These are phyloP conservation scores for Coniferiporia sulphurascens DNA, from an alignment of 1,284 basidiomycete species.

Conservation along the genomic window DNA sequence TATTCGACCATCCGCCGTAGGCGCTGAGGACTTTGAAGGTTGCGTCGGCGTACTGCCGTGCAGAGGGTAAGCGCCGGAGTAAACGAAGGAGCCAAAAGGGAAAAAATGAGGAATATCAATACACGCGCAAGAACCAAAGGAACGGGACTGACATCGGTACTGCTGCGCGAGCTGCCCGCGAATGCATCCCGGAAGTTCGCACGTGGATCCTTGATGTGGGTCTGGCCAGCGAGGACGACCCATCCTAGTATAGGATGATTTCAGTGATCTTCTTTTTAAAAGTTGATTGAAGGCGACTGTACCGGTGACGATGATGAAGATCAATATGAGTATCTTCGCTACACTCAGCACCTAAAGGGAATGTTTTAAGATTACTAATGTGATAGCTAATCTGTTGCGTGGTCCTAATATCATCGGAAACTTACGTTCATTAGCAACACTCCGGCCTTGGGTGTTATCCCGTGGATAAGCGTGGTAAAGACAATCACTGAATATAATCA, in stretches of 20 bases:
- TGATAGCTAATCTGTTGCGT: too few relatives aligned
- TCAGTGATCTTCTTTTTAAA: not conserved
- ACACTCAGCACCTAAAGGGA: slow-evolving; percentile 31
- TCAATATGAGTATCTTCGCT: slow-evolving; percentile 39
- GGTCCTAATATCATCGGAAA: not conserved
- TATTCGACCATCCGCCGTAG: slow-evolving; percentile 51
- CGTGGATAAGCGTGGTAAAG: slow-evolving; percentile 42
- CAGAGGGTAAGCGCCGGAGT: too few relatives aligned
- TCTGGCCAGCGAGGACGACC: slow-evolving; percentile 43
- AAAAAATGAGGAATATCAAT: not conserved
- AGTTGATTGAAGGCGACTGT: not conserved
- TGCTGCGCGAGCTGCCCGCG: slow-evolving; percentile 41
- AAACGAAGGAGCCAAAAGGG: too few relatives aligned
- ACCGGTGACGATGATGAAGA: slow-evolving; percentile 38
- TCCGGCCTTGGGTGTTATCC: slow-evolving; percentile 39
- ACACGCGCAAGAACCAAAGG: not conserved
- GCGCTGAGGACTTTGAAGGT: slow-evolving; percentile 53
- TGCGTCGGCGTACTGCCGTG: slow-evolving; percentile 47
- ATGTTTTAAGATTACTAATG: not conserved
- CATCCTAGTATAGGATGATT: not conserved
- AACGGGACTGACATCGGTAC: slow-evolving; percentile 32
- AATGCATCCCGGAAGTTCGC: slow-evolving; percentile 48
- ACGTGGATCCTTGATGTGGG: slow-evolving; percentile 37
- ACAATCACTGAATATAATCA: slow-evolving; percentile 33
- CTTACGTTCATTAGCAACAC: slow-evolving; percentile 45